A percentile compares a stretch with the other conserved stretches of the same genome.
phyloP scores from a whole-genome alignment of 2,329 filamentous ascomycete species.

The Nothomitra cinnamomea region DNA sequence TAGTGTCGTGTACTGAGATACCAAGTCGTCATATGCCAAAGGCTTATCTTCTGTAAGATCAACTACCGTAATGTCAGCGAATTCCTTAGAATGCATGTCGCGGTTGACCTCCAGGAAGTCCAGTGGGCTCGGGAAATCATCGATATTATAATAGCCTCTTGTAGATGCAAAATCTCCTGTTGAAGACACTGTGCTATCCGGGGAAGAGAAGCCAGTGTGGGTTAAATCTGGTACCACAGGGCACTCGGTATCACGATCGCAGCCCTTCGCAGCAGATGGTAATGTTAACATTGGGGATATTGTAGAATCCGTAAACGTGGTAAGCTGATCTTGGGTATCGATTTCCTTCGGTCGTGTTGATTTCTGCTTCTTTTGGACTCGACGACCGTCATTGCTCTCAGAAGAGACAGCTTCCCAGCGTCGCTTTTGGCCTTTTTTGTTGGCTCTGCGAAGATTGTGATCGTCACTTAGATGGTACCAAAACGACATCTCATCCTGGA shows the following conservation, averaged over 20 bases:
- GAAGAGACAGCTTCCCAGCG: too few species aligned
- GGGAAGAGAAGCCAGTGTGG: not conserved
- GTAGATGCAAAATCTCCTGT: not conserved
- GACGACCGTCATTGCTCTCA: too few species aligned
- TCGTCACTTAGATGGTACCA: conserved; percentile 4
- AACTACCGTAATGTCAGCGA: not conserved
- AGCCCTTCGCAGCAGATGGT: too few species aligned
- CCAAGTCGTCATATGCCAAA: too few species aligned
- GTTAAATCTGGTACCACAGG: not conserved
- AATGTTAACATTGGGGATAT: not conserved
- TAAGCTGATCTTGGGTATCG: not conserved
- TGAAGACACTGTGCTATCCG: not conserved
- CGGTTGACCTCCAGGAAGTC: too few species aligned
- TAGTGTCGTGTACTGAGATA: not conserved
- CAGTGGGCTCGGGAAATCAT: not conserved
- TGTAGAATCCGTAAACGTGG: not conserved
- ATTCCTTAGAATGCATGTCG: not conserved
- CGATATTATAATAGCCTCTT: not conserved
- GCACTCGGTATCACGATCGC: too few species aligned
- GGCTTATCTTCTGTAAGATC: too few species aligned
- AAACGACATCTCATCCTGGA: conserved; percentile 3
- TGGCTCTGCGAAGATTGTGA: conserved; percentile 1
- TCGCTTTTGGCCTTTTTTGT: not conserved
- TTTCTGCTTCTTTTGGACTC: too few species aligned
- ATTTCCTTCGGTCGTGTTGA: too few species aligned